These are phyloP conservation scores for Symbiotaphrina buchneri DNA, from an alignment of 495 filamentous ascomycete species.

Conservation along the genomic window DNA sequence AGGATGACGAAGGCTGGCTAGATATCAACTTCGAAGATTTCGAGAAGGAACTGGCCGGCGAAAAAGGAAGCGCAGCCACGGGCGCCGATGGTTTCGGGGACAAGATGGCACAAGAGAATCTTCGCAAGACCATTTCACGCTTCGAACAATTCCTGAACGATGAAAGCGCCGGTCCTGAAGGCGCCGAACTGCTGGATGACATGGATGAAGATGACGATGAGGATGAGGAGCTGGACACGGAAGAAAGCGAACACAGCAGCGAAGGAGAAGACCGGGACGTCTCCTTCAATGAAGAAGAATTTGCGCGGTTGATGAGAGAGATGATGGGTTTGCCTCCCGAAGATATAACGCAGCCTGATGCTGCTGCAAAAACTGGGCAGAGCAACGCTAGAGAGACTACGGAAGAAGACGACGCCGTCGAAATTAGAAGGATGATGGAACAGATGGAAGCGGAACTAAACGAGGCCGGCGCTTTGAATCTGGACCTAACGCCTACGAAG, in stretches of 20 bases:
- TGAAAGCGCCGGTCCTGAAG: constrained; percentile 55
- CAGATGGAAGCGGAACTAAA: constrained; percentile 69
- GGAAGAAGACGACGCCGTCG: constrained; percentile 23
- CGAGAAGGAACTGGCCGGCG: constrained; percentile 51
- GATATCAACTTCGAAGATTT: constrained; percentile 81
- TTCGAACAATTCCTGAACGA: constrained; percentile 91
- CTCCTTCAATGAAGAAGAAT: constrained; percentile 68
- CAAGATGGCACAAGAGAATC: constrained; percentile 50
- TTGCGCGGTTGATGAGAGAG: constrained; percentile 71
- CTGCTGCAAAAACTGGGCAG: neutral
- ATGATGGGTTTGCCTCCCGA: constrained; percentile 64
- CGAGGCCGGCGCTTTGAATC: constrained; percentile 47
- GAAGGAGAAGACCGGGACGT: constrained; percentile 54
- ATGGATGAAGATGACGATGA: constrained; percentile 44
- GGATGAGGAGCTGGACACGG: constrained; percentile 26
- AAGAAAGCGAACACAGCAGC: constrained; percentile 12
- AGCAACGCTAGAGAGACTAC: constrained; percentile 14
- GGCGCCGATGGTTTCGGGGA: constrained; percentile 44
- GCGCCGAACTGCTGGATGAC: constrained; percentile 49
- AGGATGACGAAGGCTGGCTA: constrained; percentile 82
- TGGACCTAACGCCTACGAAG: constrained; percentile 20
- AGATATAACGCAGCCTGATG: neutral
- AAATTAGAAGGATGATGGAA: constrained; percentile 44
- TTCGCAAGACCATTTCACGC: constrained; percentile 71
- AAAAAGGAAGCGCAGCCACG: constrained; percentile 8